Conservation (phyloP, 495 filamentous ascomycete species). For the Ascobolus immersus region DNA sequence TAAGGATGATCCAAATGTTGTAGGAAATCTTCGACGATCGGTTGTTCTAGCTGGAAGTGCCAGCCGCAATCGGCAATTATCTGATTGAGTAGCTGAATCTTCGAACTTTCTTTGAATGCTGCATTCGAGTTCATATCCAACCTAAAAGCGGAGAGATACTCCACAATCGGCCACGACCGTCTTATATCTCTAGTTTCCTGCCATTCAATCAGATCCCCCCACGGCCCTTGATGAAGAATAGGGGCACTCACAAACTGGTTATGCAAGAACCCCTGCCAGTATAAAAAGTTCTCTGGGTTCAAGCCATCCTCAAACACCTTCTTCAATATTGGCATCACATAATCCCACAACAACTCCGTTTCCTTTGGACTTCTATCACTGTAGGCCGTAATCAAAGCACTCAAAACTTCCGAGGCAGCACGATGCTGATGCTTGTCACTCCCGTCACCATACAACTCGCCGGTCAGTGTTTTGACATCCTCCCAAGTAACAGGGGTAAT, state of each 20-base stretch:
- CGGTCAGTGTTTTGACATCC: slow-evolving; percentile 62
- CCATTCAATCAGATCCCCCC: slow-evolving; percentile 2
- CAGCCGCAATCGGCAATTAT: slow-evolving; percentile 71
- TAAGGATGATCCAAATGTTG: slow-evolving; percentile 89
- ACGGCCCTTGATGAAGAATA: background rate
- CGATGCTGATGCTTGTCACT: slow-evolving; percentile 96
- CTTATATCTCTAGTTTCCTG: slow-evolving; percentile 57
- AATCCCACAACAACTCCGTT: slow-evolving; percentile 54
- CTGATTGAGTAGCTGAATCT: slow-evolving; percentile 76
- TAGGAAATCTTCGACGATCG: slow-evolving; percentile 72
- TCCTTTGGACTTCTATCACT: slow-evolving; percentile 37
- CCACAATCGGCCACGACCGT: slow-evolving; percentile 60
- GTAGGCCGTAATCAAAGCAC: slow-evolving; percentile 51
- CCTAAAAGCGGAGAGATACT: slow-evolving; percentile 60
- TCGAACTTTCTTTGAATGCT: slow-evolving; percentile 95
- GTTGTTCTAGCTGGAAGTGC: slow-evolving; percentile 82
- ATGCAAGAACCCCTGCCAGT: slow-evolving; percentile 87
- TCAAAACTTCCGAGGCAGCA: slow-evolving; percentile 82
- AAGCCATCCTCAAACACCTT: slow-evolving; percentile 68
- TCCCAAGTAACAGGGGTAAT: slow-evolving; percentile 51
- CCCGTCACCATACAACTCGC: slow-evolving; percentile 60
- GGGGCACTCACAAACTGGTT: slow-evolving; percentile 35
- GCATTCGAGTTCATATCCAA: slow-evolving; percentile 89
- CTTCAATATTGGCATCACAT: slow-evolving; percentile 67
- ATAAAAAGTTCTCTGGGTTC: slow-evolving; percentile 76